These are phyloP conservation scores for Fusarium incarnatum DNA, from an alignment of 2,329 filamentous ascomycete species.

Conservation along the genomic window DNA sequence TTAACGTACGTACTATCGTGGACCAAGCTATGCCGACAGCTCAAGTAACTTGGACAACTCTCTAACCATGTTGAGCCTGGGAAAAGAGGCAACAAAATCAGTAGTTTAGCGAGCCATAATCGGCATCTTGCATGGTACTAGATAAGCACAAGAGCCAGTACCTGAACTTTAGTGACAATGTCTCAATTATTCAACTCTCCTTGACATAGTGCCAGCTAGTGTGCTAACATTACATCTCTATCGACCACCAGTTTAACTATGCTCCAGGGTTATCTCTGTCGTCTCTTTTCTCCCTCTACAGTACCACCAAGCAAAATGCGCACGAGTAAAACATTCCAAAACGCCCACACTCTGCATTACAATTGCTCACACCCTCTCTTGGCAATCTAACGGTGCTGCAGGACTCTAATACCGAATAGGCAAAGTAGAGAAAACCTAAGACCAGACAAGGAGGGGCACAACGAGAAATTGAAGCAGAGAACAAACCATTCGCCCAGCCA, in stretches of 20 bases:
- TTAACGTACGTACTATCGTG: constrained; percentile 12
- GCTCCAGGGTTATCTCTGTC: constrained; percentile 15
- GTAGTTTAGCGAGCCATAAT: constrained; percentile 8
- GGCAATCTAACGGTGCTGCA: constrained; percentile 33
- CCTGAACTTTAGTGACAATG: constrained; percentile 13
- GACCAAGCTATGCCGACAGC: constrained; percentile 11
- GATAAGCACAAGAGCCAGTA: constrained; percentile 9
- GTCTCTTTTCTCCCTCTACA: constrained; percentile 33
- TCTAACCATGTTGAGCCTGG: constrained; percentile 10
- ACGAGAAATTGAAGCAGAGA: constrained; percentile 3
- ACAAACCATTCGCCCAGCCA: constrained; percentile 20
- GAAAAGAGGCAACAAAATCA: constrained; percentile 22
- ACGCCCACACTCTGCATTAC: constrained; percentile 28
- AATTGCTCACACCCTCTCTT: constrained; percentile 25
- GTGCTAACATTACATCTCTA: constrained; percentile 15
- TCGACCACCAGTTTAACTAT: constrained; percentile 10
- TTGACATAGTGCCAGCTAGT: neutral
- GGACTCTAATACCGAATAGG: constrained; percentile 25
- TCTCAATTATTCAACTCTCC: constrained; percentile 9
- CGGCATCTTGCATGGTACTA: constrained; percentile 16
- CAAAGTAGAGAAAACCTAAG: constrained; percentile 12
- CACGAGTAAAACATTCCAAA: constrained; percentile 24
- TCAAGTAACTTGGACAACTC: neutral
- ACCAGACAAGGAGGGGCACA: constrained; percentile 16
- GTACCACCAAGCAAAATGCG: constrained; percentile 12